phyloP scores from a whole-genome alignment of 2,329 filamentous ascomycete genomes.

The Lachnellula arida region DNA sequence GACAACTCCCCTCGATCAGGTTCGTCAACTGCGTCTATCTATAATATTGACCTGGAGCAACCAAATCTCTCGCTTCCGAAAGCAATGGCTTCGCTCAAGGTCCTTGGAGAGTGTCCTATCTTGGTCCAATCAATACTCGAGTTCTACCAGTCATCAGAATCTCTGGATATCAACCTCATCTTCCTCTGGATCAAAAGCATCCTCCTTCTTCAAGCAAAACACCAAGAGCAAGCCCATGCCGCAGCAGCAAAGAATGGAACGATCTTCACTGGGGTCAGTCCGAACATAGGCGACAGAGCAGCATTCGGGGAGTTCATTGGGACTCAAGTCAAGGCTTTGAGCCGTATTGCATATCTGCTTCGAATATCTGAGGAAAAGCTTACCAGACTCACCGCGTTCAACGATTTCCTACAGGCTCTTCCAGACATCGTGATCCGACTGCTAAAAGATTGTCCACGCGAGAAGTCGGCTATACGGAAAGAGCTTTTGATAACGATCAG shows the following conservation, averaged over 20 bases:
- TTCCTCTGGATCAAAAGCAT: constrained; percentile 92
- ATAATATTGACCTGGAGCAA: constrained; percentile 80
- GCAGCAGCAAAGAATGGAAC: constrained; percentile 75
- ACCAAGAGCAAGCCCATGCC: constrained; percentile 84
- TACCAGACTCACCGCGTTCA: too few species aligned
- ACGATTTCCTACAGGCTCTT: constrained; percentile 85
- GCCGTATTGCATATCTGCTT: constrained; percentile 89
- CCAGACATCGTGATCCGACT: constrained; percentile 88
- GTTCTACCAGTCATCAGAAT: constrained; percentile 74
- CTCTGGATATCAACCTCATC: constrained; percentile 83
- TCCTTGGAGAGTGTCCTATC: constrained; percentile 94
- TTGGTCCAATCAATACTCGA: constrained; percentile 99
- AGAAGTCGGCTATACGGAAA: constrained; percentile 93
- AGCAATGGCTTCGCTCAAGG: constrained; percentile 98
- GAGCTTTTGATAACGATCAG: constrained; percentile 93
- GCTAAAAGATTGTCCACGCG: constrained; percentile 87
- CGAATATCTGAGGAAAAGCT: constrained; percentile 83
- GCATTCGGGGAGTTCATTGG: constrained; percentile 98
- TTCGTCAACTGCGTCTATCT: constrained; percentile 78
- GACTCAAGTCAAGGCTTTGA: constrained; percentile 99
- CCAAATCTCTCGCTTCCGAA: constrained; percentile 76
- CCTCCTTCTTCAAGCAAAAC: constrained; percentile 80
- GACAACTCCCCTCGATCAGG: constrained; percentile 78
- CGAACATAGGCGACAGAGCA: constrained; percentile 85
- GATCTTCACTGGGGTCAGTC: constrained; percentile 89